Conservation (phyloP, 257 asterid genomes). For the Nicotiana attenuata region DNA sequence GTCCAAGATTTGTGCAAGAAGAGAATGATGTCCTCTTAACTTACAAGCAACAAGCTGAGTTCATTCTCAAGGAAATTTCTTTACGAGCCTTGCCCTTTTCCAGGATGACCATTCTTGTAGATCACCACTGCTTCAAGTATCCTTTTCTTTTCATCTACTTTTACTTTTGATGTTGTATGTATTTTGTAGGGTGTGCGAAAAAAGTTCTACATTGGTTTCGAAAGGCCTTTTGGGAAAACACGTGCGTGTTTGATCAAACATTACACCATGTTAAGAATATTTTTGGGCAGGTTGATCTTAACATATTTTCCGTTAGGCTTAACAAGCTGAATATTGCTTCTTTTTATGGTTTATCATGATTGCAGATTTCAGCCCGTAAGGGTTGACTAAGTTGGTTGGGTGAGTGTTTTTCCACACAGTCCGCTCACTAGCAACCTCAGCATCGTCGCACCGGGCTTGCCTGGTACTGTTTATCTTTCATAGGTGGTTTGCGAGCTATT, state of each 20-base stretch:
- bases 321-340: background rate
- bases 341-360: background rate
- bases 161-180: background rate
- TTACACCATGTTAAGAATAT: no score
- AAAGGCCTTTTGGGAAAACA: no score
- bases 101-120: constrained; percentile 39
- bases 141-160: background rate
- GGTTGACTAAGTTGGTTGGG: no score
- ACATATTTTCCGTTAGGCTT: background rate
- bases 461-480: background rate
- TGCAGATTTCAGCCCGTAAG: background rate
- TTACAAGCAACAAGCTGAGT: constrained; percentile 52
- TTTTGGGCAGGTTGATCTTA: no score
- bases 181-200: no score
- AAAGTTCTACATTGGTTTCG: background rate
- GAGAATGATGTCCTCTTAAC: constrained; percentile 24
- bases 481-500: background rate
- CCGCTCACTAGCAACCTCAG: no score
- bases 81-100: constrained; percentile 37
- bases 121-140: constrained; percentile 45
- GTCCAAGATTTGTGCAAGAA: constrained; percentile 40
- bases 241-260: no score
- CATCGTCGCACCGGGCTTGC: no score
- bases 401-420: no score
- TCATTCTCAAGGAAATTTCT: constrained; percentile 50